A percentile compares a stretch with the other conserved stretches of the same genome.
These are phyloP conservation scores for Peniophora sp. DNA, from an alignment of 1,284 basidiomycete genomes.

Conservation along the genomic window DNA sequence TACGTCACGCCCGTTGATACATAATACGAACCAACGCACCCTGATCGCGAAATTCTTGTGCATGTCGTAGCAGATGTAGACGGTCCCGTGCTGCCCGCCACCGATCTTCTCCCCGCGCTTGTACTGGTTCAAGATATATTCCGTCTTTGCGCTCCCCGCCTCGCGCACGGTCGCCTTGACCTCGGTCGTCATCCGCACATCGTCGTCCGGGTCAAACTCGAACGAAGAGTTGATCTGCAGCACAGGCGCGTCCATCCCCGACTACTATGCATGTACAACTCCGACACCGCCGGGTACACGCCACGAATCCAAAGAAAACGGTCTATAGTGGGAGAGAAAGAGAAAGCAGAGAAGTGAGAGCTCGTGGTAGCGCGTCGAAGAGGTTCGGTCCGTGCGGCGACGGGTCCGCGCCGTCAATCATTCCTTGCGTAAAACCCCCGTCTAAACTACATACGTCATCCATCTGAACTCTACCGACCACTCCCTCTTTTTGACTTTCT, in stretches of 20 bases:
- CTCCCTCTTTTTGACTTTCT: too few species aligned
- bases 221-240: conserved; percentile 8
- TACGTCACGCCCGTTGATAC: background rate
- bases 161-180: conserved; percentile 27
- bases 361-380: conserved; percentile 5
- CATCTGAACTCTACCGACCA: too few species aligned
- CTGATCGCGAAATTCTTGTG: conserved; percentile 17
- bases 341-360: conserved; percentile 9
- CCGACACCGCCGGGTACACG: background rate
- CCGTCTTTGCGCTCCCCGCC: conserved; percentile 34
- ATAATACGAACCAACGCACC: background rate
- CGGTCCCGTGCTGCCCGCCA: conserved; percentile 77
- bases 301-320: background rate
- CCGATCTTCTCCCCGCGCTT: conserved; percentile 64
- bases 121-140: conserved; percentile 62
- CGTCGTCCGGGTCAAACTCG: conserved; percentile 35
- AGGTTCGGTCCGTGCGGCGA: too few species aligned
- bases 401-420: too few species aligned
- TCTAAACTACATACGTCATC: too few species aligned
- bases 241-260: conserved; percentile 7
- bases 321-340: conserved; percentile 1
- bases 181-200: conserved; percentile 56
- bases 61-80: conserved; percentile 64
- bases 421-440: too few species aligned
- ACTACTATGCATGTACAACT: background rate